Percentiles rank a stretch among this genome's conserved stretches.
Evolutionary conservation across 2,329 filamentous ascomycete species (phyloP).

Genomic region (Huntiella omanensis): DNA sequence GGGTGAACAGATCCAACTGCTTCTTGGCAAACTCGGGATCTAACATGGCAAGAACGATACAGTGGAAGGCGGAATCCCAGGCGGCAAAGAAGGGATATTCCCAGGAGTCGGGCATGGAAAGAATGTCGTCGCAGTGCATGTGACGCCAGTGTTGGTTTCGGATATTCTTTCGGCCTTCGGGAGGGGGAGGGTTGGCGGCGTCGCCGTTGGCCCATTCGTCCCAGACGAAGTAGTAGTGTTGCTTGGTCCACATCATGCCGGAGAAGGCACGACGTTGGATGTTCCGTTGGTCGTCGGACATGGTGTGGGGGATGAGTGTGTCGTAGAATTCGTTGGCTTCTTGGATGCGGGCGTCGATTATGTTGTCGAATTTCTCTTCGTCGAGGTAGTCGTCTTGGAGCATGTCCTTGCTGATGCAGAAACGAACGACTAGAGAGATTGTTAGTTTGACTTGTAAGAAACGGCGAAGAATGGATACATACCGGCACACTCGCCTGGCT

Average conservation of each 20-base stretch:
- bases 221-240: slow-evolving; percentile 93
- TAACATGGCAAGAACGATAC: slow-evolving; percentile 89
- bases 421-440: slow-evolving; percentile 53
- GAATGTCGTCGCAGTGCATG: slow-evolving; percentile 80
- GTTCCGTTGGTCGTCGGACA: slow-evolving; percentile 83
- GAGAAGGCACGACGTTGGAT: slow-evolving; percentile 88
- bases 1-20: slow-evolving; percentile 84
- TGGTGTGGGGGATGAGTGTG: slow-evolving; percentile 77
- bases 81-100: slow-evolving; percentile 96
- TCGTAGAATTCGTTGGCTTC: slow-evolving; percentile 96
- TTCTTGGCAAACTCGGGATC: slow-evolving; percentile 97
- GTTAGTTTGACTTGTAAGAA: background rate
- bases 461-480: slow-evolving; percentile 25
- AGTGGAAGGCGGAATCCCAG: slow-evolving; percentile 95
- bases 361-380: slow-evolving; percentile 80
- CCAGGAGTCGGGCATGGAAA: slow-evolving; percentile 98
- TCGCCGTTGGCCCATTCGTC: slow-evolving; percentile 96
- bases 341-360: slow-evolving; percentile 67
- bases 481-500: slow-evolving; percentile 79
- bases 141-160: slow-evolving; percentile 88
- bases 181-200: slow-evolving; percentile 71
- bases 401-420: slow-evolving; percentile 61
- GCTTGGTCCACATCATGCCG: slow-evolving; percentile 98
- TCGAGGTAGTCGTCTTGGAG: slow-evolving; percentile 53
- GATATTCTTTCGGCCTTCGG: slow-evolving; percentile 56